Evolutionary conservation across 441 rosid species (phyloP), one percentile per base, ranked within the genome.

Genomic region (California macrophylla): DNA sequence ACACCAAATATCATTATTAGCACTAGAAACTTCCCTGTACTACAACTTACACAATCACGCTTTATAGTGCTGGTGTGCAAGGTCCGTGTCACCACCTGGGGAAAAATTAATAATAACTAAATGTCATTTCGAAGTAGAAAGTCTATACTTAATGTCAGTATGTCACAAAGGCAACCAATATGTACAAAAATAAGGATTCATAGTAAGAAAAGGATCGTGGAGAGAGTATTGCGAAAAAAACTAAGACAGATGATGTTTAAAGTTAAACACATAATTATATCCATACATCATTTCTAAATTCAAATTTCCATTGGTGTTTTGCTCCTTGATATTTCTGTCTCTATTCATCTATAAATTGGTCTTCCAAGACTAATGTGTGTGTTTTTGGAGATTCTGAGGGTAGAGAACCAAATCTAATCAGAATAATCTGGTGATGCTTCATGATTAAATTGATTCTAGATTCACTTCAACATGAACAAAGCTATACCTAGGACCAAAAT

Each of bases 1-100:
- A 92, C 26, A 70, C 98, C 96, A 77, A 89, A 85, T 68, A 89
- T 62, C 85, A 92, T 28, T 69, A 87, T 72, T 47, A 88, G 60
- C 70, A 76, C 73, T 12, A 87, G 78, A 82, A 90, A 85, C 85
- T 84, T 89, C 69, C 97, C 90, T 0, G 87, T 87, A 75, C 98
- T 86, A 81, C 91, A 94, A 78, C 87, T 85, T 45, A 77, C 54
- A 69, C 83, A 86, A 66, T 83, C 80, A 30, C 82, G 86, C 78
- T 80, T 86, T 45, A 85, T 36, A 58, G 77, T 81, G 68, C 80
- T 75, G 62, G 86, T 79, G 65, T 85, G 82, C 71, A 87, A 74
- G 73, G 88, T 81, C 74, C 83, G 95, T 36, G 85, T 83, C 50
- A 91, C 76, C 77, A 85, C 87, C 97, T 89, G 83, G 34, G 71